phyloP scores from a whole-genome alignment of 1,284 basidiomycete species.

The Thelephora terrestris region DNA sequence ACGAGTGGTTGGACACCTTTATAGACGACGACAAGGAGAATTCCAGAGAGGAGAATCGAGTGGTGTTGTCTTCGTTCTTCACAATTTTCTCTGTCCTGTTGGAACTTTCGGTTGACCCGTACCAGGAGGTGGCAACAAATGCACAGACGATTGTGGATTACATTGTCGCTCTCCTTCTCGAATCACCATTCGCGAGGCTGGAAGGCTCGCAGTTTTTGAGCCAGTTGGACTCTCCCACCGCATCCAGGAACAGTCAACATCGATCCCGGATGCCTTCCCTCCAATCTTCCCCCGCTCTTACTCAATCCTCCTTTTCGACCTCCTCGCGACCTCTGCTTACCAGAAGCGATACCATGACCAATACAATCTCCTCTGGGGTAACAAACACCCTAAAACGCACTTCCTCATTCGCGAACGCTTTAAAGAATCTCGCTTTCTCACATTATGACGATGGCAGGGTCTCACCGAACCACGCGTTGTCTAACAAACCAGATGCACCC shows the following conservation, averaged over 20 bases:
- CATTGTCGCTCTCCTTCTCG: constrained; percentile 80
- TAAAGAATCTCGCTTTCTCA: constrained; percentile 73
- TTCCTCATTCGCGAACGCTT: constrained; percentile 74
- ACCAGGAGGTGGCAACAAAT: constrained; percentile 84
- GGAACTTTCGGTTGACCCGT: constrained; percentile 89
- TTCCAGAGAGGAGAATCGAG: constrained; percentile 69
- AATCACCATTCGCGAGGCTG: constrained; percentile 76
- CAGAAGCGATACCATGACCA: constrained; percentile 54
- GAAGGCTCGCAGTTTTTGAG: constrained; percentile 51
- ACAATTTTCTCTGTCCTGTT: constrained; percentile 86
- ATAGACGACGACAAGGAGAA: constrained; percentile 46
- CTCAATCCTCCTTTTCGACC: constrained; percentile 25
- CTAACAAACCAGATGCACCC: constrained; percentile 19
- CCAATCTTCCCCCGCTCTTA: constrained; percentile 32
- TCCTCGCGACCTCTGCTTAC: constrained; percentile 35
- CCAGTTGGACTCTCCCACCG: constrained; percentile 34
- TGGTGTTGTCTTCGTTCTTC: constrained; percentile 83
- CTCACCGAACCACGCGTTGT: constrained; percentile 29
- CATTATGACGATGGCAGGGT: constrained; percentile 42
- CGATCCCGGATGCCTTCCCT: constrained; percentile 46
- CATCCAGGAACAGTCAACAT: constrained; percentile 9
- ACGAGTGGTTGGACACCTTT: constrained; percentile 65
- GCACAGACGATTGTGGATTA: constrained; percentile 92
- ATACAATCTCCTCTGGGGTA: constrained; percentile 46
- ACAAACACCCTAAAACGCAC: constrained; percentile 67